Evolutionary conservation across 441 rosid species (phyloP).

Genomic region (Kokia cookei): DNA sequence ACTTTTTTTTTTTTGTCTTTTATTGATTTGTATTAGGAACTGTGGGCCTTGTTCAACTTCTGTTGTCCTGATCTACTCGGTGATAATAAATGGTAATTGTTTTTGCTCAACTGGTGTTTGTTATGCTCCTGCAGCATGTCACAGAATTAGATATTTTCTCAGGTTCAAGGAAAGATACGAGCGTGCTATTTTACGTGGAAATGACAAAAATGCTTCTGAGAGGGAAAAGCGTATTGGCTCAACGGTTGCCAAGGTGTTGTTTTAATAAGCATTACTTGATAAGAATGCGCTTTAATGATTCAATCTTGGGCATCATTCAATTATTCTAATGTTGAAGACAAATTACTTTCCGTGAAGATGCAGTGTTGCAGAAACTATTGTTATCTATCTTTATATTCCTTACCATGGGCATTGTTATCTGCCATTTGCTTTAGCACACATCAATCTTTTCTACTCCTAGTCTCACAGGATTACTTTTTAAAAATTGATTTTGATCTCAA

Average conservation of each 20-base stretch:
- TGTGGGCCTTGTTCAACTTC: conserved; percentile 95
- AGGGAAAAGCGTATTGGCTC: conserved; percentile 92
- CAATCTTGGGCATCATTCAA: neutral
- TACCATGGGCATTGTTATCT: neutral
- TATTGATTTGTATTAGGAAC: conserved; percentile 44
- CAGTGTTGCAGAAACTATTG: neutral
- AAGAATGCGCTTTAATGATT: neutral
- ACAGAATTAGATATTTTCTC: conserved; percentile 17
- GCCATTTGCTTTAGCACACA: neutral
- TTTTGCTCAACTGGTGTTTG: conserved; percentile 12
- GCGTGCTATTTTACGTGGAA: conserved; percentile 71
- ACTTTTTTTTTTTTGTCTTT: neutral
- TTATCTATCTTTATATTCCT: neutral
- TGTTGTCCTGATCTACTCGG: conserved; percentile 83
- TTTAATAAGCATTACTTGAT: conserved; percentile 1
- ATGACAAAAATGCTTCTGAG: conserved; percentile 84
- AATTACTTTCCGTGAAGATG: neutral
- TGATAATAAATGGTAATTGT: conserved; percentile 68
- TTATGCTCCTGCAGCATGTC: conserved; percentile 13
- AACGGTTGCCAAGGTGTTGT: conserved; percentile 78
- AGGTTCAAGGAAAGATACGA: conserved; percentile 92
- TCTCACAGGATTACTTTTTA: neutral
- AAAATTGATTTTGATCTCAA: neutral
- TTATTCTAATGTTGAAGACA: conserved; percentile 1
- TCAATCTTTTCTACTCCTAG: neutral